These are phyloP conservation scores for Aspergillus sp. DNA, from an alignment of 2,329 filamentous ascomycete genomes.

Conservation along the genomic window DNA sequence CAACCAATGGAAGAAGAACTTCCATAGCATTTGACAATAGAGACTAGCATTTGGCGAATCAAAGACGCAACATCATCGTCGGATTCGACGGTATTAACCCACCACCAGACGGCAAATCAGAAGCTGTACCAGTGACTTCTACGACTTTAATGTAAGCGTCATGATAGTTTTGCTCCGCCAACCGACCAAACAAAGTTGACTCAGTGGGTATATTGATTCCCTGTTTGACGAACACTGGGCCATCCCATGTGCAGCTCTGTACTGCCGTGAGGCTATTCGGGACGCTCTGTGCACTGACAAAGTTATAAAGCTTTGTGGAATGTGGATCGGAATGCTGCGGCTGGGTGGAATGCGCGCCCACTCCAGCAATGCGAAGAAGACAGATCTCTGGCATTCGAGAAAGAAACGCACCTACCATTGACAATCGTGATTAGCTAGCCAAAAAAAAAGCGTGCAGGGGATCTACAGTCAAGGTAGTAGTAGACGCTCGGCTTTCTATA, in stretches of 20 bases:
- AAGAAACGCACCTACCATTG: slow-evolving; percentile 6
- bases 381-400: slow-evolving; percentile 18
- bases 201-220: too few relatives aligned
- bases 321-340: slow-evolving; percentile 22
- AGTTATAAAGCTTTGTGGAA: neutral
- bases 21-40: neutral
- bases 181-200: neutral
- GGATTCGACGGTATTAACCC: neutral
- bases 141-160: slow-evolving; percentile 29
- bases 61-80: neutral
- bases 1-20: slow-evolving; percentile 11
- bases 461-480: neutral
- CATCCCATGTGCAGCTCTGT: slow-evolving; percentile 1
- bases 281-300: too few relatives aligned
- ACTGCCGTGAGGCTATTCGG: slow-evolving; percentile 11
- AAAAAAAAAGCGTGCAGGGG: neutral
- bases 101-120: neutral
- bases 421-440: neutral
- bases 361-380: slow-evolving; percentile 25
- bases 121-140: slow-evolving; percentile 1
- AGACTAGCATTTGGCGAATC: slow-evolving; percentile 4
- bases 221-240: too few relatives aligned
- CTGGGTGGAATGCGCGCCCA: slow-evolving; percentile 28
- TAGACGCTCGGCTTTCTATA: slow-evolving; percentile 9
- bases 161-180: slow-evolving; percentile 18